These are phyloP conservation scores for Neurospora terricola DNA, from an alignment of 495 filamentous ascomycete species.

Conservation along the genomic window DNA sequence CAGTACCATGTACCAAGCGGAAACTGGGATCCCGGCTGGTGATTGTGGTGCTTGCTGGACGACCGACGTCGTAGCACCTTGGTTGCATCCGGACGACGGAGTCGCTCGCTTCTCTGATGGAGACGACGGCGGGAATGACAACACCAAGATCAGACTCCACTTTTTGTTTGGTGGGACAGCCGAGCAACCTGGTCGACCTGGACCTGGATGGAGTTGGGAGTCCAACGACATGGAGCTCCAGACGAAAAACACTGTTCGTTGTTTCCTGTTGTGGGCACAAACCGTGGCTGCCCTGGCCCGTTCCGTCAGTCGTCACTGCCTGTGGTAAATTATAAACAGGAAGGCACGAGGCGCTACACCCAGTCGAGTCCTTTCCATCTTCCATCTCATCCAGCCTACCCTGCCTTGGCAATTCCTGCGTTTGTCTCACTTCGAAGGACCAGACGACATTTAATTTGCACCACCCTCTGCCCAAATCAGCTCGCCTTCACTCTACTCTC, in stretches of 20 bases:
- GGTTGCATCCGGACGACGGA: neutral
- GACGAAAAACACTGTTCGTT: neutral
- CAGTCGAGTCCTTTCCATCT: neutral
- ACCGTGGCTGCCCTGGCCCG: neutral
- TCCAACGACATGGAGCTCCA: neutral
- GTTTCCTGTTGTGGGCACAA: neutral
- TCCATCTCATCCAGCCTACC: neutral
- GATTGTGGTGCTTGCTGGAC: neutral
- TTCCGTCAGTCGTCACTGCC: neutral
- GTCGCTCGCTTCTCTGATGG: neutral
- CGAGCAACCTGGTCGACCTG: neutral
- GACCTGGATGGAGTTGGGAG: no score
- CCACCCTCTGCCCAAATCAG: neutral
- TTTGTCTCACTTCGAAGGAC: neutral
- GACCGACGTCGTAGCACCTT: neutral
- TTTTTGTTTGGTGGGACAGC: neutral
- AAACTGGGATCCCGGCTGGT: neutral
- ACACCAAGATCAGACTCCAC: neutral
- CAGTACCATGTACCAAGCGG: neutral
- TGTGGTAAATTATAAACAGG: neutral
- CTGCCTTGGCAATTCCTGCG: neutral
- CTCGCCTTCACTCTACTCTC: neutral
- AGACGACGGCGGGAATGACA: neutral
- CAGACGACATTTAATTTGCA: conserved; percentile 2
- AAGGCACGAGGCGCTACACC: neutral